Evolutionary conservation across 2,329 filamentous ascomycete genomes (phyloP).

Genomic region (Cryphonectria radicalis): DNA sequence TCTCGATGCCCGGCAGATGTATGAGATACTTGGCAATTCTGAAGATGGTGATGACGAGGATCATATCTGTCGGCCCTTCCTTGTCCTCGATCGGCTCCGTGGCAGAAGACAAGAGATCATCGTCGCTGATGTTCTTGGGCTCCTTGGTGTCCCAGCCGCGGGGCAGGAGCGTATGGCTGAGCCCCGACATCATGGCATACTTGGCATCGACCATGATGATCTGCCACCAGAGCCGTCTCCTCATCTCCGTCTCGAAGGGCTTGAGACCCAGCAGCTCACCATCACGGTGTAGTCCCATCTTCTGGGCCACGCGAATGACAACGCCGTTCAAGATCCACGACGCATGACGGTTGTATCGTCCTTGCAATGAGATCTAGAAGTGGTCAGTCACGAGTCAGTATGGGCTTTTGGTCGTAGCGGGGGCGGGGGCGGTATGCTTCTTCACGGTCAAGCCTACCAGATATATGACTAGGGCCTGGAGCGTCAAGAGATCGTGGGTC

Average conservation of each 20-base stretch:
- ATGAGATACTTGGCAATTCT: conserved; percentile 56
- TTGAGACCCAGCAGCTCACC: conserved; percentile 59
- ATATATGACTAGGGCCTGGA: conserved; percentile 64
- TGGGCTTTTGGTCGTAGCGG: no score
- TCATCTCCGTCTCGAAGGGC: conserved; percentile 69
- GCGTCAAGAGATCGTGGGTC: conserved; percentile 59
- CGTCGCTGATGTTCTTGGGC: conserved; percentile 63
- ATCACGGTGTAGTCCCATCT: conserved; percentile 69
- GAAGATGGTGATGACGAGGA: conserved; percentile 56
- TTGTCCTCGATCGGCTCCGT: conserved; percentile 54
- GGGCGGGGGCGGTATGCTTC: background rate
- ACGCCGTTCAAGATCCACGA: conserved; percentile 65
- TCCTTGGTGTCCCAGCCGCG: conserved; percentile 60
- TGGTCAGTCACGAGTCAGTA: conserved; percentile 27
- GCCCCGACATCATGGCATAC: conserved; percentile 60
- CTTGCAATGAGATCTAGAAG: conserved; percentile 57
- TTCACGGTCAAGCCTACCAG: conserved; percentile 45
- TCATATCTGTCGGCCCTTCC: conserved; percentile 65
- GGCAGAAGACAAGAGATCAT: conserved; percentile 59
- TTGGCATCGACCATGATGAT: conserved; percentile 62
- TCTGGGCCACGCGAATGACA: conserved; percentile 66
- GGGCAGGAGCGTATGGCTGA: conserved; percentile 56
- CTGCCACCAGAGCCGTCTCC: conserved; percentile 70
- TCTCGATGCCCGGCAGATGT: conserved; percentile 53
- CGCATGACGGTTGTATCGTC: conserved; percentile 62